Conservation (phyloP, 306 rosid species). For the Prunus mume region DNA sequence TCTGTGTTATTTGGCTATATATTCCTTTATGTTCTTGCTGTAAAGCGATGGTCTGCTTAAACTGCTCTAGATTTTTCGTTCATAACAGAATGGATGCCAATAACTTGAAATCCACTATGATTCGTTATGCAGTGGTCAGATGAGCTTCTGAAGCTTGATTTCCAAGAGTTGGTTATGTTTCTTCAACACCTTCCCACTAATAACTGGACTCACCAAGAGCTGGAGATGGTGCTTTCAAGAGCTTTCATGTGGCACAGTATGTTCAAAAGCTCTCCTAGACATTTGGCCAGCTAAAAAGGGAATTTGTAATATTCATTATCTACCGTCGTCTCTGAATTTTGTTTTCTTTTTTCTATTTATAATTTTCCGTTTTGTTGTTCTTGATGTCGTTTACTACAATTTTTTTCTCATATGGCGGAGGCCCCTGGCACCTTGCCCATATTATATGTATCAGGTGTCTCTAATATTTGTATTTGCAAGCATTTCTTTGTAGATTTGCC, state of each 20-base stretch:
- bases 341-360: neutral
- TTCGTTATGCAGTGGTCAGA: conserved; percentile 84
- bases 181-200: conserved; percentile 97
- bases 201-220: conserved; percentile 89
- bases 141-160: conserved; percentile 80
- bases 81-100: neutral
- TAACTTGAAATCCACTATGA: conserved; percentile 10
- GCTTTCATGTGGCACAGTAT: conserved; percentile 99
- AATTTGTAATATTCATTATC: conserved; percentile 25
- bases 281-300: conserved; percentile 61
- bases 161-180: conserved; percentile 96
- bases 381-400: conserved; percentile 1
- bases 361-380: neutral
- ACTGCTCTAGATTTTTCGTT: conserved; percentile 3
- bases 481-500: conserved; percentile 26
- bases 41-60: neutral
- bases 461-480: conserved; percentile 36
- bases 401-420: neutral
- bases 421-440: conserved; percentile 9
- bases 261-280: conserved; percentile 95
- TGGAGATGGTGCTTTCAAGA: conserved; percentile 94
- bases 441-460: conserved; percentile 29
- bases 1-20: neutral
- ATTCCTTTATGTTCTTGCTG: neutral
- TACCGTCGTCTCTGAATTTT: neutral